Evolutionary conservation across 768 basidiomycete genomes (phyloP), one percentile per base, ranked within the genome.

Genomic region (Tephrocybe sp.): DNA sequence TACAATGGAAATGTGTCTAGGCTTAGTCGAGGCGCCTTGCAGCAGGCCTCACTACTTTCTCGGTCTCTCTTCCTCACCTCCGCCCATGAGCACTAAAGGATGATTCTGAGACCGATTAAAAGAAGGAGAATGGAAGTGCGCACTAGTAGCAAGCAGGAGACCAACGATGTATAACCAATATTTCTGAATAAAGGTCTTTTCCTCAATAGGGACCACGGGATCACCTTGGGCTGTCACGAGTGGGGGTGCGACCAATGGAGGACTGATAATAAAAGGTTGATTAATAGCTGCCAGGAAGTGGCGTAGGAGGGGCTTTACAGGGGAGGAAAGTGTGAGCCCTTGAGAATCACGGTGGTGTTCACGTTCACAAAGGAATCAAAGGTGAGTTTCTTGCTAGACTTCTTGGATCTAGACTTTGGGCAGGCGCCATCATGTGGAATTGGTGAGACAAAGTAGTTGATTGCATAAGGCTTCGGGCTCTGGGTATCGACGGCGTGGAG

Each of bases 81-180:
- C 70, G 19, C 67, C 63, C n/a, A 64, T 64, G 8, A 68, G 56
- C 8, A 75, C 59, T 62, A 27, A 11, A 27, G 28, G 35, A 19
- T 32, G 11, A 19, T 30, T 9, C 32, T 4, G 34, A 31, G 9
- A 12, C n/a, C n/a, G n/a, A n/a, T n/a, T n/a, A n/a, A 28, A 11
- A 38, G 8, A 28, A 15, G 6, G 24, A 25, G 44, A 47, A 21
- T 16, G 31, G 36, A 37, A 8, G 16, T 19, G 78, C 84, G 66
- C 61, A 89, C 86, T 45, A 15, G 87, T 60, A 36, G 83, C 78
- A 15, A 87, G 60, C 9, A 86, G 64, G 36, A 80, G 64, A 3
- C 82, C 75, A 34, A 76, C 69, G 30, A 91, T 78, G 59, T 92
- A 93, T 66, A 93, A 73, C 93, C 93, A 95, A 66, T 95, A 95